Evolutionary conservation across 2,329 filamentous ascomycete genomes (phyloP).

Genomic region (Trichoderma asperellum): DNA sequence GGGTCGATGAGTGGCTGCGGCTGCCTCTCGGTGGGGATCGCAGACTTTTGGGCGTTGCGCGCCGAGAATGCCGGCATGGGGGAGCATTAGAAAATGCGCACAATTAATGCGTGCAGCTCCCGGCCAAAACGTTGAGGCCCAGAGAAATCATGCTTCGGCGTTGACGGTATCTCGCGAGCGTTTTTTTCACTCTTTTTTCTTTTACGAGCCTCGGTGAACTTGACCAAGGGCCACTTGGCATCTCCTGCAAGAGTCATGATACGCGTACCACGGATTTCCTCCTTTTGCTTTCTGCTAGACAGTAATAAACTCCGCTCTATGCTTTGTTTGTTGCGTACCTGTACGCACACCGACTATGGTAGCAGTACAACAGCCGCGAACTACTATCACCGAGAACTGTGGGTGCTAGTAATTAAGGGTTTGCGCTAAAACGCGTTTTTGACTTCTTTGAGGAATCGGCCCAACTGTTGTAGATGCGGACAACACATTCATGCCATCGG

Average conservation of each 20-base stretch:
- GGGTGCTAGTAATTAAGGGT: not conserved
- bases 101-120: not conserved
- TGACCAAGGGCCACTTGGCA: constrained; percentile 11
- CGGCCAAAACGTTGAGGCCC: not conserved
- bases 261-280: not conserved
- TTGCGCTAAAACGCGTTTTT: constrained; percentile 1
- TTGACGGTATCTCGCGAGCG: not conserved
- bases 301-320: not conserved
- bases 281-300: not conserved
- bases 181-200: not conserved
- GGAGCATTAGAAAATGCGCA: constrained; percentile 15
- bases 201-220: not conserved
- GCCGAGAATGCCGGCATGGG: constrained; percentile 23
- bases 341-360: not conserved
- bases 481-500: constrained; percentile 11
- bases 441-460: constrained; percentile 18
- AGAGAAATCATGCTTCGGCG: not conserved
- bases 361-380: not conserved
- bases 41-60: constrained; percentile 2
- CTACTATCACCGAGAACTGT: not conserved
- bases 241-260: not conserved
- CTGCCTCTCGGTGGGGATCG: constrained; percentile 17
- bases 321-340: not conserved
- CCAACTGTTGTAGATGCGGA: constrained; percentile 11
- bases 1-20: constrained; percentile 26